Evolutionary conservation across 495 filamentous ascomycete species (phyloP).

Genomic region (Daldinia caldariorum): DNA sequence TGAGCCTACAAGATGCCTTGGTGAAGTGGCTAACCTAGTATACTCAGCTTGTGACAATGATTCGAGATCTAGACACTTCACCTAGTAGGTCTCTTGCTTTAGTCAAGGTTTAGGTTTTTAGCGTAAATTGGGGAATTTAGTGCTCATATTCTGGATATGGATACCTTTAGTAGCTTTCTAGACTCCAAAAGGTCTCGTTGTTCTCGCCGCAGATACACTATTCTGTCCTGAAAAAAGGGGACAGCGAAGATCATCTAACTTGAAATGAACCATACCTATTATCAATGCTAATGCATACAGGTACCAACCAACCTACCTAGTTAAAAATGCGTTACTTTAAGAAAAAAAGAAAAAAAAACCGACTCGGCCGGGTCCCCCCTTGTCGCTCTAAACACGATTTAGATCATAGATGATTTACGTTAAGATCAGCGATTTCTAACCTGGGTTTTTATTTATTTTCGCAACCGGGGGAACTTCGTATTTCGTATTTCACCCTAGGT

Average conservation of each 20-base stretch:
- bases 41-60: neutral
- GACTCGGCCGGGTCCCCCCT: slow-evolving; percentile 10
- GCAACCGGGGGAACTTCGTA: slow-evolving; percentile 26
- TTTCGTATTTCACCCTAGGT: slow-evolving; percentile 12
- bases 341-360: slow-evolving; percentile 4
- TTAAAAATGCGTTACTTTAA: slow-evolving; percentile 5
- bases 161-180: neutral
- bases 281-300: neutral
- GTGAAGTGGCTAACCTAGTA: neutral
- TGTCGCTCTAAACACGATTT: slow-evolving; percentile 13
- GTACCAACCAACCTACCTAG: too few species aligned
- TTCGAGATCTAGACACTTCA: neutral
- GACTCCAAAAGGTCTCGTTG: neutral
- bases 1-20: neutral
- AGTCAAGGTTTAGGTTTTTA: neutral
- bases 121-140: neutral
- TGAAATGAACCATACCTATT: slow-evolving; percentile 10
- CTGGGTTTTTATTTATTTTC: slow-evolving; percentile 19
- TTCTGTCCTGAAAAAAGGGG: neutral
- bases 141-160: neutral
- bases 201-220: neutral
- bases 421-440: slow-evolving; percentile 33
- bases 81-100: neutral
- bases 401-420: slow-evolving; percentile 33
- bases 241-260: neutral